Percentiles rank a stretch among this genome's conserved stretches.
Evolutionary conservation across 495 filamentous ascomycete species (phyloP).

Genomic region (Neurospora cerealis): DNA sequence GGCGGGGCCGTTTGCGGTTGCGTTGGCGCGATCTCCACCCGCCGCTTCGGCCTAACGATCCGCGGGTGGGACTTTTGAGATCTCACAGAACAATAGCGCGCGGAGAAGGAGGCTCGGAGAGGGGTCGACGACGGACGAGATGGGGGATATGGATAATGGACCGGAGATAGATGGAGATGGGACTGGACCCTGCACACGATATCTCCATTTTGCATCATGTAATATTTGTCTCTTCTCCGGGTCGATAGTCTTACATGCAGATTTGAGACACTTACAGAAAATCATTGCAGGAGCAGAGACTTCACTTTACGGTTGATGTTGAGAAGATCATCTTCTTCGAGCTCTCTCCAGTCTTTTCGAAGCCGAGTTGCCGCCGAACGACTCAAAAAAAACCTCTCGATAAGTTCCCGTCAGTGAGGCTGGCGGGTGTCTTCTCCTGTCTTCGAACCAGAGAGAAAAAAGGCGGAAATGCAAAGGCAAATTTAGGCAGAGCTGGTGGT

Average conservation of each 20-base stretch:
- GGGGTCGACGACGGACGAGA: conserved; percentile 9
- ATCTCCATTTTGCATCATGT: background rate
- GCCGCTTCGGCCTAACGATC: background rate
- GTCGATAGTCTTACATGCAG: background rate
- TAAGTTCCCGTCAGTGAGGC: background rate
- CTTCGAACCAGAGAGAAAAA: background rate
- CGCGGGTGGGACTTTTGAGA: background rate
- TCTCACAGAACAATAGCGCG: background rate
- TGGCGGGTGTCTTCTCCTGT: background rate
- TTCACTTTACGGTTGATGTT: background rate
- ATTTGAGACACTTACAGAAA: background rate
- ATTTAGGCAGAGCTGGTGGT: background rate
- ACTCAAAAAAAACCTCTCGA: background rate
- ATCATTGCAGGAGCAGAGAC: background rate
- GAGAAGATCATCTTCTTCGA: background rate
- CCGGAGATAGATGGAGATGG: background rate
- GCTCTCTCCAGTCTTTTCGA: background rate
- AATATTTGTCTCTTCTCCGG: background rate
- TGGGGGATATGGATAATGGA: background rate
- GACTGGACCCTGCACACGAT: background rate
- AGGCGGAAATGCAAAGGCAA: background rate
- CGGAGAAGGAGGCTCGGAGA: conserved; percentile 20
- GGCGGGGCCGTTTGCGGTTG: background rate
- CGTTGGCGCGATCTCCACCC: background rate
- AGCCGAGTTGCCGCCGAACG: background rate